Percentiles rank a stretch among this genome's conserved stretches.
Evolutionary conservation across 192 early-diverging fungal species (phyloP).

Genomic region (Umbelopsis vinacea): DNA sequence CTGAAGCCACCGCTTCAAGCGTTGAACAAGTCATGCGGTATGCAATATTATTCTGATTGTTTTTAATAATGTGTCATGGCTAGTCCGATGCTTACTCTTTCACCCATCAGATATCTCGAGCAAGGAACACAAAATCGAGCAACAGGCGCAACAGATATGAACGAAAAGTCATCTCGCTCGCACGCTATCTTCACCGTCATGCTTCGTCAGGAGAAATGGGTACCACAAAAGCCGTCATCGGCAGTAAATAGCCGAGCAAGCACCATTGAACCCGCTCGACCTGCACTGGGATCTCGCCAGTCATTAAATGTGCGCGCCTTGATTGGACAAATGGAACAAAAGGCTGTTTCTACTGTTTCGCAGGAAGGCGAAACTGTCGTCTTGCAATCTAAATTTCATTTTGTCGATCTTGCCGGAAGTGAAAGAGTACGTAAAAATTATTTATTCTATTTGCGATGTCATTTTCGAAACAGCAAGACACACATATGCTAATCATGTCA

Average conservation of each 20-base stretch:
- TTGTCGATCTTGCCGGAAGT: constrained; percentile 98
- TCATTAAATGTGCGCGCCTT: constrained; percentile 34
- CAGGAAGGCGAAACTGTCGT: constrained; percentile 59
- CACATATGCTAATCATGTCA: background rate
- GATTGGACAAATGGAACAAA: constrained; percentile 40
- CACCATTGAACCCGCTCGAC: background rate
- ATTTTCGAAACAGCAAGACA: background rate
- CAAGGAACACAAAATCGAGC: constrained; percentile 78
- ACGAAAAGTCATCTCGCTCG: constrained; percentile 90
- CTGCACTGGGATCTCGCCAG: background rate
- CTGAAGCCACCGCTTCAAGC: constrained; percentile 70
- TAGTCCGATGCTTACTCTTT: background rate
- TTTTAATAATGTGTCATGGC: background rate
- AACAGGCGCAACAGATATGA: constrained; percentile 97
- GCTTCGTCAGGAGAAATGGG: constrained; percentile 76
- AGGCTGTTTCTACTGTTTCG: constrained; percentile 18
- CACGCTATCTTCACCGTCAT: constrained; percentile 97
- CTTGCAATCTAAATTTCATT: constrained; percentile 91
- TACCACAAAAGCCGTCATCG: constrained; percentile 26
- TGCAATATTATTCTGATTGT: constrained; percentile 11
- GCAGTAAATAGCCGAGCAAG: background rate
- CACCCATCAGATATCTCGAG: constrained; percentile 51
- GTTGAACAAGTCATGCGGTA: constrained; percentile 77
- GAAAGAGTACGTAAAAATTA: constrained; percentile 61
- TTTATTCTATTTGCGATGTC: too few species aligned